Evolutionary conservation across 352 stramenopile genomes (phyloP).

Genomic region (Thalassiosira livingstoniorum): DNA sequence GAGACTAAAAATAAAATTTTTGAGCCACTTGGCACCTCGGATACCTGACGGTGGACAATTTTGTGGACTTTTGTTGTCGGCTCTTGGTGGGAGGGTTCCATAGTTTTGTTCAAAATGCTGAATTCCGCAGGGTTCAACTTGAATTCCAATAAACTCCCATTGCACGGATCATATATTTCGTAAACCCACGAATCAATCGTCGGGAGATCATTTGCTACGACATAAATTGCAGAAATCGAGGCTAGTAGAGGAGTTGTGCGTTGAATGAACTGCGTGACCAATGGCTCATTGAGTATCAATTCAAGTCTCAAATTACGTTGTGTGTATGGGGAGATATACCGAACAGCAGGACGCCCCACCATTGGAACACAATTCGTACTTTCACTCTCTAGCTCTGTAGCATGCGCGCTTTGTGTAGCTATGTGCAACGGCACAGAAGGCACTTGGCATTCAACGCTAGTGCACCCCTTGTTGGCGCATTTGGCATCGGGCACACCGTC

Average conservation of each 20-base stretch:
- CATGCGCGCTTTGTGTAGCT: slow-evolving; percentile 29
- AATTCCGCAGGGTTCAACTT: slow-evolving; percentile 41
- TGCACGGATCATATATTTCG: slow-evolving; percentile 57
- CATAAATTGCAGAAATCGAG: slow-evolving; percentile 28
- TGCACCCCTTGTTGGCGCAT: too few relatives aligned
- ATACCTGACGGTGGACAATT: slow-evolving; percentile 48
- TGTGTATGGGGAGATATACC: slow-evolving; percentile 42
- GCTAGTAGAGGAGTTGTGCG: slow-evolving; percentile 21
- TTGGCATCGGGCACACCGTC: too few relatives aligned
- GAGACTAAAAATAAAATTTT: slow-evolving; percentile 29
- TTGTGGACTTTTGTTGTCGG: slow-evolving; percentile 25
- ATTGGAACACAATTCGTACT: neutral
- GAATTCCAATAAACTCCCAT: slow-evolving; percentile 35
- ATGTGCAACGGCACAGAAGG: slow-evolving; percentile 45
- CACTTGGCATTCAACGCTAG: slow-evolving; percentile 35
- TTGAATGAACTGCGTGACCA: slow-evolving; percentile 5
- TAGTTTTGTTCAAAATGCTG: slow-evolving; percentile 26
- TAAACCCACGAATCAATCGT: slow-evolving; percentile 22
- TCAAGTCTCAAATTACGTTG: slow-evolving; percentile 15
- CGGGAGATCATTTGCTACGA: neutral
- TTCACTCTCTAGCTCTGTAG: neutral
- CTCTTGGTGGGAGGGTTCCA: slow-evolving; percentile 5
- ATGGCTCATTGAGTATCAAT: slow-evolving; percentile 47
- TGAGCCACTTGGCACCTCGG: neutral
- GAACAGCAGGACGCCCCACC: neutral